phyloP scores from a whole-genome alignment of 208 protist species.

The Trypanosoma theileri region DNA sequence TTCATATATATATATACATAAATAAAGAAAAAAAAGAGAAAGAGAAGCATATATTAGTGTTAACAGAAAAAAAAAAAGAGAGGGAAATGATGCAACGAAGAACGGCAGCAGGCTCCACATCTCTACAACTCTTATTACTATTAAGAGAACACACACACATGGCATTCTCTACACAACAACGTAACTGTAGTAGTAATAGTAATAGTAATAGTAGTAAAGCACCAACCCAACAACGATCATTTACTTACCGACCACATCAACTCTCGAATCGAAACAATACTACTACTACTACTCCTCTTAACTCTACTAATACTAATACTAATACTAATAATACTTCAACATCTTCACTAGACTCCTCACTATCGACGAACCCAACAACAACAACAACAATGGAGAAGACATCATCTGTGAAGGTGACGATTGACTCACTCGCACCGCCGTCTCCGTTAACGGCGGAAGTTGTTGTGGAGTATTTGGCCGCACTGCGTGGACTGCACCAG shows the following conservation, averaged over 20 bases:
- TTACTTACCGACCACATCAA: slow-evolving; percentile 14
- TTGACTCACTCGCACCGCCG: slow-evolving; percentile 11
- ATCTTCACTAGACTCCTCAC: background rate
- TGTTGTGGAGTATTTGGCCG: slow-evolving; percentile 18
- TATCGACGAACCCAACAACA: background rate
- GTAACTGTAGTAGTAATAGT: background rate
- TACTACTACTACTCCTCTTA: background rate
- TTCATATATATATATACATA: background rate
- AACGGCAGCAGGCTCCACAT: too few relatives aligned
- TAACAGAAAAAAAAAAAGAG: too few relatives aligned
- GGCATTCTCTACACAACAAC: background rate
- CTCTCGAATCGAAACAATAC: background rate
- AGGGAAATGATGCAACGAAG: too few relatives aligned
- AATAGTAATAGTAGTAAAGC: slow-evolving; percentile 2
- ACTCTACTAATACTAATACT: background rate
- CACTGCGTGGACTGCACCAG: slow-evolving; percentile 14
- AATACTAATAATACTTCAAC: background rate
- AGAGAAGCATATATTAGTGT: background rate
- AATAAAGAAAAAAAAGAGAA: background rate
- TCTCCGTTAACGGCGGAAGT: background rate
- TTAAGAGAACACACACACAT: too few relatives aligned
- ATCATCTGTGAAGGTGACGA: slow-evolving; percentile 1
- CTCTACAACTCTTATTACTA: too few relatives aligned
- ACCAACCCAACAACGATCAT: background rate
- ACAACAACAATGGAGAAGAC: background rate